Base-by-base conservation (phyloP, 2,329 filamentous ascomycete genomes). In the Trichothecium roseum region DNA sequence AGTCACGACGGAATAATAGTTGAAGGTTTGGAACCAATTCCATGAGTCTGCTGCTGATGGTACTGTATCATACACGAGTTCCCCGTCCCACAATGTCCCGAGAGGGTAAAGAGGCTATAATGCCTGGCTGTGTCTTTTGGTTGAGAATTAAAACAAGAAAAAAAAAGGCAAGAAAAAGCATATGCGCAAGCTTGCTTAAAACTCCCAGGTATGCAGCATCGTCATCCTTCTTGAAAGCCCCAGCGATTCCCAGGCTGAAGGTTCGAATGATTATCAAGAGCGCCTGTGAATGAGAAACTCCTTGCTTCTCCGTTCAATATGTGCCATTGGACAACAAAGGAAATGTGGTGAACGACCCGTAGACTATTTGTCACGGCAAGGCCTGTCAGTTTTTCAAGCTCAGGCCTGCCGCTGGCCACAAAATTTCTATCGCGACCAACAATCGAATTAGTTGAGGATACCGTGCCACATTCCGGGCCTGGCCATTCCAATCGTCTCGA, bases 401-500 rank as follows among this genome's bases (percentile, higher is more conserved):
- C 32, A 17, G 28, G 13, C 15, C 12, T 20, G n/a, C 31, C 31
- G 18, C 31, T 15, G 18, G 18, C 12, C 14, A 18, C 18, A 18
- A 13, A 10, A 33, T 13, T 10, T 16, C n/a, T 24, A 24, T 24
- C 20, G 20, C 20, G 20, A 24, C 20, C 20, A 24, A 24, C 20
- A 24, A 7, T 4, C n/a, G 17, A 32, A 30, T 18, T 35, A 42
- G 29, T 42, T 42, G 14, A 42, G 32, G 16, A 42, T 42, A 18
- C 37, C 32, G 27, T 37, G 32, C 40, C 40, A 42, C 37, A 42
- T 39, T 13, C 40, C 40, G 7, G 37, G 40, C n/a, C 37, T 34
- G 13, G 36, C 27, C 10, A 36, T 28, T 26, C 34, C 30, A 12
- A 42, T 34, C 3, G 31, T 18, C 41, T 59, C 57, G 48, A 68